phyloP scores from a whole-genome alignment of 306 rosid species.

The Pterocarpus macrocarpus region DNA sequence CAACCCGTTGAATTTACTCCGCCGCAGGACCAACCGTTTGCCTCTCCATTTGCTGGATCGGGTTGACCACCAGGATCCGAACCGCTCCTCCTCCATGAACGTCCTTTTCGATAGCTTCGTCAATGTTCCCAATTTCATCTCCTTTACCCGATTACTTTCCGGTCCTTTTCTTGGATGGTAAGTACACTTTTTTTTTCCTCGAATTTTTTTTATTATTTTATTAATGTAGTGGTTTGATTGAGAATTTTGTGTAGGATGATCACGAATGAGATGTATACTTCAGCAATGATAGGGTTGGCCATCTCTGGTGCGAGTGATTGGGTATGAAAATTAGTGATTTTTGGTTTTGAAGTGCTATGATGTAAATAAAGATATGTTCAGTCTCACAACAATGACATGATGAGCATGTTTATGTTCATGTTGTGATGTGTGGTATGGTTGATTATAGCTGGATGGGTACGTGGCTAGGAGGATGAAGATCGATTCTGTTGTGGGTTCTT shows the following conservation, averaged over 20 bases:
- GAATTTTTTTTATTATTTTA: neutral
- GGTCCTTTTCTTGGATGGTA: conserved; percentile 97
- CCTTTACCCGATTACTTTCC: conserved; percentile 70
- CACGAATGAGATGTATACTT: conserved; percentile 71
- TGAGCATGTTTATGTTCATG: conserved; percentile 19
- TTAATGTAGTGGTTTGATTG: conserved; percentile 19
- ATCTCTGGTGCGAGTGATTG: conserved; percentile 89
- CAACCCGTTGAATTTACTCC: conserved; percentile 56
- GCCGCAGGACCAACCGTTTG: conserved; percentile 46
- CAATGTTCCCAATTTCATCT: conserved; percentile 81
- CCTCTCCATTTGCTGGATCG: conserved; percentile 61
- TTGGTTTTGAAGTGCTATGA: neutral
- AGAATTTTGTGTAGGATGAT: conserved; percentile 70
- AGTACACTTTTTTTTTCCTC: neutral
- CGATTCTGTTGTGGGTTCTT: conserved; percentile 94
- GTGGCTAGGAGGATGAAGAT: conserved; percentile 90
- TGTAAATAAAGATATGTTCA: neutral
- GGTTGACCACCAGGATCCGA: conserved; percentile 46
- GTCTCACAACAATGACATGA: neutral
- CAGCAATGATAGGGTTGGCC: conserved; percentile 84
- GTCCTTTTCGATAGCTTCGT: conserved; percentile 58
- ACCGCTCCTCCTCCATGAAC: neutral
- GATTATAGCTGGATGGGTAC: conserved; percentile 83
- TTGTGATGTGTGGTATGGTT: conserved; percentile 12
- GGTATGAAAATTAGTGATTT: conserved; percentile 54